Conservation (phyloP, 768 basidiomycete genomes). For the Phanerochaete carnosa region DNA sequence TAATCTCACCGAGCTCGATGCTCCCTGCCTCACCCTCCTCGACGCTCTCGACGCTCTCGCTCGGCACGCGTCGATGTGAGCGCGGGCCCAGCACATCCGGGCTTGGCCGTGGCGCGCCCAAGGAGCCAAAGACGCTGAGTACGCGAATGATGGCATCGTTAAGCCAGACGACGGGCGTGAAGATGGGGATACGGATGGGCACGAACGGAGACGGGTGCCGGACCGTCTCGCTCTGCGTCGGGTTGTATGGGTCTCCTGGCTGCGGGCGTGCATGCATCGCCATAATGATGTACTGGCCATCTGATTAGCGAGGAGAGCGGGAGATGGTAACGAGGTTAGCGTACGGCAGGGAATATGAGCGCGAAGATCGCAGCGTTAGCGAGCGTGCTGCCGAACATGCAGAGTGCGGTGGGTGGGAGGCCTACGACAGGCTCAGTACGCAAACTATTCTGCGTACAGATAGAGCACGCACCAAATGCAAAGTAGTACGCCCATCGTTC, state of each 20-base stretch:
- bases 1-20: neutral
- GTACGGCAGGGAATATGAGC: conserved; percentile 73
- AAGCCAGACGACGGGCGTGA: conserved; percentile 67
- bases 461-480: conserved; percentile 60
- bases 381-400: conserved; percentile 68
- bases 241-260: conserved; percentile 74
- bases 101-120: conserved; percentile 21
- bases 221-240: conserved; percentile 41
- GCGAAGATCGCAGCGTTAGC: conserved; percentile 85
- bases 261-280: conserved; percentile 74
- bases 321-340: conserved; percentile 23
- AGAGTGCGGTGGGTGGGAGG: conserved; percentile 67
- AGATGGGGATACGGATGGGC: conserved; percentile 78
- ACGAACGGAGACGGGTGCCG: conserved; percentile 74
- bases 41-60: conserved; percentile 53
- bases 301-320: conserved; percentile 2
- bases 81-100: neutral
- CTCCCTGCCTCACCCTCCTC: conserved; percentile 53
- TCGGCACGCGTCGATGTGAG: conserved; percentile 14
- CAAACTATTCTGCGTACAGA: neutral
- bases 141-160: conserved; percentile 68
- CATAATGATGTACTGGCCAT: conserved; percentile 75
- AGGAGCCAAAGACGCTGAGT: conserved; percentile 46
- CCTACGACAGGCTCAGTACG: conserved; percentile 36
- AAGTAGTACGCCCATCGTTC: conserved; percentile 90